Evolutionary conservation across 2,329 filamentous ascomycete genomes (phyloP).

Genomic region (Colletotrichum sp.): DNA sequence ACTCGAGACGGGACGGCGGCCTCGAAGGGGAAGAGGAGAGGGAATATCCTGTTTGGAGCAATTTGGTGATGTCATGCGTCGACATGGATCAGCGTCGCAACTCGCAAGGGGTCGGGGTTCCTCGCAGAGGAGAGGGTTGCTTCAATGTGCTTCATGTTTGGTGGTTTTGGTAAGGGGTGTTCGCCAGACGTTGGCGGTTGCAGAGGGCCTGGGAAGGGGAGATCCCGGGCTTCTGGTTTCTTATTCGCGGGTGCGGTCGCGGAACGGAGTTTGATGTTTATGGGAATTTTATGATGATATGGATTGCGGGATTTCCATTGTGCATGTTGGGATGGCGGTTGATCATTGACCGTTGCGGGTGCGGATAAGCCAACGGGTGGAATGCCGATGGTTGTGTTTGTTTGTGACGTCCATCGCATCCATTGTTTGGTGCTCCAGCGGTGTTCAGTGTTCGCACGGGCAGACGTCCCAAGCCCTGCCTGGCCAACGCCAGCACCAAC

Average conservation of each 20-base stretch:
- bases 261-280: neutral
- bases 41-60: neutral
- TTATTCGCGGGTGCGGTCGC: neutral
- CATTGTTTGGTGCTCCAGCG: neutral
- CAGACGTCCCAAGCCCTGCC: neutral
- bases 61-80: neutral
- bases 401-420: neutral
- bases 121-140: neutral
- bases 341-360: neutral
- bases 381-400: neutral
- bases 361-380: neutral
- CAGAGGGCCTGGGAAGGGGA: neutral
- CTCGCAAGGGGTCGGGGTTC: neutral
- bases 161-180: constrained; percentile 1
- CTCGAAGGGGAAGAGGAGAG: neutral
- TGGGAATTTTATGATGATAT: neutral
- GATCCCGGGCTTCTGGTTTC: neutral
- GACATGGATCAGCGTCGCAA: neutral
- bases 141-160: constrained; percentile 10
- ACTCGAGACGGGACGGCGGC: neutral
- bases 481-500: neutral
- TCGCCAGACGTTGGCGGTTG: neutral
- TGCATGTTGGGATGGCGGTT: neutral
- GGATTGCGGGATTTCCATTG: neutral
- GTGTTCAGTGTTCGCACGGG: neutral